Conservation (phyloP, 148 eudicot species). For the Rhododendron williamsianum region DNA sequence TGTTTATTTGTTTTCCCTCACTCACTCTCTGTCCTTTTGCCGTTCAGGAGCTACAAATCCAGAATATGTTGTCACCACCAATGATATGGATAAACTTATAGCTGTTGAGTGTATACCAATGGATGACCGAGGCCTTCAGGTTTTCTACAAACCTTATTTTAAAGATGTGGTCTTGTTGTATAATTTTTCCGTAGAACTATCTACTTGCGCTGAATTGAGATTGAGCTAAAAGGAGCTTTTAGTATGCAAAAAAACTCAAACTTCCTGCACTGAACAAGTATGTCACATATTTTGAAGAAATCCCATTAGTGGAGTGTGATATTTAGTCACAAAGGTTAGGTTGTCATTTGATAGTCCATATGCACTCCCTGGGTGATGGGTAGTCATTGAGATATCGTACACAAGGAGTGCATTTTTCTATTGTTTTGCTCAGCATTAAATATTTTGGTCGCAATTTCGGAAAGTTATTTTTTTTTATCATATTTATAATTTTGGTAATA, state of each 20-base stretch:
- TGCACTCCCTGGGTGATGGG: not conserved
- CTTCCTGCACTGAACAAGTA: not conserved
- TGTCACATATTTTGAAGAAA: not conserved
- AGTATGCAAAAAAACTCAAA: not conserved
- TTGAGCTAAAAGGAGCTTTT: not conserved
- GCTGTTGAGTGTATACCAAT: conserved; percentile 99
- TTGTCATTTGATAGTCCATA: not conserved
- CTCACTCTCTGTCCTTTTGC: not conserved
- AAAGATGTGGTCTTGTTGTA: not conserved
- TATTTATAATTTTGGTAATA: not conserved
- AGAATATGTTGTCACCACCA: conserved; percentile 92
- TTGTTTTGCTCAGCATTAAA: not conserved
- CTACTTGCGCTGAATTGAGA: not conserved
- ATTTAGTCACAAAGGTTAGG: not conserved
- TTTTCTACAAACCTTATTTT: conserved; percentile 15
- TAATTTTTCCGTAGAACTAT: not conserved
- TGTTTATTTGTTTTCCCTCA: not conserved
- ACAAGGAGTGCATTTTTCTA: not conserved
- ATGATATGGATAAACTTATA: conserved; percentile 88
- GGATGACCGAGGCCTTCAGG: conserved; percentile 97
- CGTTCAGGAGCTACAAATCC: conserved; percentile 90
- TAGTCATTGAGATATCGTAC: not conserved
- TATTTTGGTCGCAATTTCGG: not conserved
- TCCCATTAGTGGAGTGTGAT: not conserved
- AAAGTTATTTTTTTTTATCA: not conserved